Percentiles rank a stretch among this genome's conserved stretches.
Conservation (phyloP, 345 rosid genomes). For the Dipteronia sinensis region DNA sequence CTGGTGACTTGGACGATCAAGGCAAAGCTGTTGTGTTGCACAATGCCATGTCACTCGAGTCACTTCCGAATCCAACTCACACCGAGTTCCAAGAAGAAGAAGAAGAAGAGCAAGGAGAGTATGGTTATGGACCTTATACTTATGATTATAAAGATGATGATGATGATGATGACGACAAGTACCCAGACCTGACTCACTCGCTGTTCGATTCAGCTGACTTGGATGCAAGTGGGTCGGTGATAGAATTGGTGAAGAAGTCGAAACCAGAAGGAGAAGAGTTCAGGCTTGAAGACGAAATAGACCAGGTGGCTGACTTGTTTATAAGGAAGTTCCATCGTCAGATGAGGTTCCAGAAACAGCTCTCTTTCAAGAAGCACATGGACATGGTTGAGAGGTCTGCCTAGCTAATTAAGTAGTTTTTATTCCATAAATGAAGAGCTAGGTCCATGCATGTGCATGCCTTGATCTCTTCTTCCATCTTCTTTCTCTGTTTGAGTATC, state of each 20-base stretch:
- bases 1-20: background rate
- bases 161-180: conserved; percentile 34
- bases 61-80: conserved; percentile 23
- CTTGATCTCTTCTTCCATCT: background rate
- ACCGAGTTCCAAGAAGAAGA: conserved; percentile 8
- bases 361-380: conserved; percentile 43
- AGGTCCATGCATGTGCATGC: background rate
- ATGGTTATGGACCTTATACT: background rate
- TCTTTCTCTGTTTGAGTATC: background rate
- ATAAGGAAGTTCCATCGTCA: conserved; percentile 67
- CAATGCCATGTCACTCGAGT: conserved; percentile 19
- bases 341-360: conserved; percentile 79
- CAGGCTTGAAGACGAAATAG: conserved; percentile 81
- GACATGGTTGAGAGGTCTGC: conserved; percentile 32
- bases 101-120: conserved; percentile 6
- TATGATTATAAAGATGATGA: conserved; percentile 19
- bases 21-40: conserved; percentile 17
- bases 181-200: conserved; percentile 59
- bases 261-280: conserved; percentile 75
- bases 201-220: conserved; percentile 30
- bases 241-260: conserved; percentile 68
- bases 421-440: background rate
- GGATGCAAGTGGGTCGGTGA: conserved; percentile 66
- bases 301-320: conserved; percentile 75
- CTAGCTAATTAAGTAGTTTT: background rate